A percentile compares a stretch with the other conserved stretches of the same genome.
phyloP scores from a whole-genome alignment of 768 basidiomycete genomes.

The Suillus sp. region DNA sequence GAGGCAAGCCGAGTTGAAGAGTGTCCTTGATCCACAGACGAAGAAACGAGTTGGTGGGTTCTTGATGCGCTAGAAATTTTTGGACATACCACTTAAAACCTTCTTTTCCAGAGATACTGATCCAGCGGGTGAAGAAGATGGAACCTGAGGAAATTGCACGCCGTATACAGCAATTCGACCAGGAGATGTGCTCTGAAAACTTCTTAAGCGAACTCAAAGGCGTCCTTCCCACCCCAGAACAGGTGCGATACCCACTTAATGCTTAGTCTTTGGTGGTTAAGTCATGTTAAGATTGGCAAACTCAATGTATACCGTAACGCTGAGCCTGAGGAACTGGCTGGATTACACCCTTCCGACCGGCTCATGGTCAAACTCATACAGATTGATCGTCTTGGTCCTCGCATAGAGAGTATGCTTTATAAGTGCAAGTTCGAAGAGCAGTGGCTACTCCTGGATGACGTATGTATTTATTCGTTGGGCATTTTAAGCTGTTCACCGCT shows the following conservation, averaged over 20 bases:
- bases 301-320: slow-evolving; percentile 87
- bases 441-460: slow-evolving; percentile 80
- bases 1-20: slow-evolving; percentile 86
- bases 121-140: slow-evolving; percentile 81
- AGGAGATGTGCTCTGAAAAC: slow-evolving; percentile 80
- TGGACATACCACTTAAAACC: neutral
- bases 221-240: slow-evolving; percentile 89
- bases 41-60: slow-evolving; percentile 90
- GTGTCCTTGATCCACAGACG: slow-evolving; percentile 87
- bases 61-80: neutral
- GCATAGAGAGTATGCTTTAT: slow-evolving; percentile 96
- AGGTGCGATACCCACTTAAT: slow-evolving; percentile 45
- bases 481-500: neutral
- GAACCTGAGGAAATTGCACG: slow-evolving; percentile 85
- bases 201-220: slow-evolving; percentile 90
- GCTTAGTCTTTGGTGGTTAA: neutral
- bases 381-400: slow-evolving; percentile 82
- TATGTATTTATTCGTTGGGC: slow-evolving; percentile 34
- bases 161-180: slow-evolving; percentile 85
- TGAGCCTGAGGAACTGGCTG: slow-evolving; percentile 81
- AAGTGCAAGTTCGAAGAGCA: slow-evolving; percentile 86
- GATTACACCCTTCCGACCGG: slow-evolving; percentile 92
- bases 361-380: slow-evolving; percentile 97
- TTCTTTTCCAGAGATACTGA: slow-evolving; percentile 74
- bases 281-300: slow-evolving; percentile 69